A percentile compares a stretch with the other conserved stretches of the same genome.
These are phyloP conservation scores for Arabis hirsuta DNA, from an alignment of 345 rosid species.

Conservation along the genomic window DNA sequence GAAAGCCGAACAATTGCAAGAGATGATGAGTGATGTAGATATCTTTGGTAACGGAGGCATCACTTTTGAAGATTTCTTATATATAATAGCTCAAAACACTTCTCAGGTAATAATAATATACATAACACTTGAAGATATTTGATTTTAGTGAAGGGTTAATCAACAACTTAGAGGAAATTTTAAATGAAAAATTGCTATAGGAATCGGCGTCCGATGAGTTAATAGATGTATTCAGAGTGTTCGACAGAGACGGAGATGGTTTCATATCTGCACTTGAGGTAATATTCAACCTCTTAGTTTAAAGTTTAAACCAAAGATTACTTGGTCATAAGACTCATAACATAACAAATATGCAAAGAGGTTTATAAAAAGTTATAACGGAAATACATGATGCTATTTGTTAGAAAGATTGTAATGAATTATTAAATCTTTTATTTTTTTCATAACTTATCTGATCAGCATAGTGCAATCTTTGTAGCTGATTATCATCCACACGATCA, in stretches of 20 bases:
- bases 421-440: background rate
- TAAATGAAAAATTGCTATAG: conserved; percentile 11
- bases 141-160: background rate
- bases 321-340: background rate
- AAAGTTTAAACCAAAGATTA: background rate
- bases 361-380: background rate
- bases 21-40: conserved; percentile 45
- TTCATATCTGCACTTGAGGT: conserved; percentile 41
- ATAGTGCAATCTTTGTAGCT: too few relatives aligned
- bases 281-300: background rate
- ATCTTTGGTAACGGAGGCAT: conserved; percentile 42
- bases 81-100: conserved; percentile 45
- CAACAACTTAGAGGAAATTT: background rate
- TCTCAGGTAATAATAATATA: conserved; percentile 31
- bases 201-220: conserved; percentile 40
- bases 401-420: background rate
- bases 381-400: background rate
- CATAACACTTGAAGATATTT: background rate
- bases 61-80: conserved; percentile 45
- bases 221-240: conserved; percentile 42
- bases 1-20: conserved; percentile 35
- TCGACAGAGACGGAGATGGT: conserved; percentile 42
- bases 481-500: too few relatives aligned
- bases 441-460: too few relatives aligned
- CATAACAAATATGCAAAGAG: background rate